These are phyloP conservation scores for Aspergillus unguis DNA, from an alignment of 2,329 filamentous ascomycete genomes.

Conservation along the genomic window DNA sequence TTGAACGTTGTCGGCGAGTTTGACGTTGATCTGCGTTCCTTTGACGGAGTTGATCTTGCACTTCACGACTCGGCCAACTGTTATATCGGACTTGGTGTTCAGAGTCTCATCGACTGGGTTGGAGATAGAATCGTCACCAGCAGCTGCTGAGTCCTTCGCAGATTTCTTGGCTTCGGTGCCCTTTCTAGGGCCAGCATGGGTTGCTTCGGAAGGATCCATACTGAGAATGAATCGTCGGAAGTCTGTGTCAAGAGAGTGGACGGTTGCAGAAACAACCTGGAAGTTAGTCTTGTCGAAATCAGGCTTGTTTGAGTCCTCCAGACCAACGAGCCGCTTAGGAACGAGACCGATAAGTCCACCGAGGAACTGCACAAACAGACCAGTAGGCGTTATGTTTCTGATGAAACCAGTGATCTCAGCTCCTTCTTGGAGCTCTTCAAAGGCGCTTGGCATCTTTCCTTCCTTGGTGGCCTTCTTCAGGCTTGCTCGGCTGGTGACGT, in stretches of 20 bases:
- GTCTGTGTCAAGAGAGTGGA: constrained; percentile 68
- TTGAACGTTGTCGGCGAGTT: constrained; percentile 79
- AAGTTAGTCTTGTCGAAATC: constrained; percentile 76
- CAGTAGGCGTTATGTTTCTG: constrained; percentile 75
- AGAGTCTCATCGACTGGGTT: constrained; percentile 66
- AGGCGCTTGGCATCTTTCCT: constrained; percentile 65
- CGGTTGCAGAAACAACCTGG: constrained; percentile 70
- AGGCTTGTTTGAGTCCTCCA: constrained; percentile 64
- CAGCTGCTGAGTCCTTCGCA: constrained; percentile 35
- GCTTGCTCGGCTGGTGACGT: constrained; percentile 78
- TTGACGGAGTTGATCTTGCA: constrained; percentile 81
- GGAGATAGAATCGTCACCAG: constrained; percentile 33
- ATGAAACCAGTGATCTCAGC: constrained; percentile 73
- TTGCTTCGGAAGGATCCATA: constrained; percentile 51
- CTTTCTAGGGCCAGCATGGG: constrained; percentile 47
- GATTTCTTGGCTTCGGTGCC: constrained; percentile 13
- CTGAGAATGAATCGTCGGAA: constrained; percentile 67
- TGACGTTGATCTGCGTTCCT: constrained; percentile 87
- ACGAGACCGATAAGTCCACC: constrained; percentile 73
- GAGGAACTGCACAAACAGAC: constrained; percentile 84
- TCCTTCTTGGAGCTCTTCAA: constrained; percentile 69
- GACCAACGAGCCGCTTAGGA: constrained; percentile 71
- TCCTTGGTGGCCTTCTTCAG: constrained; percentile 72
- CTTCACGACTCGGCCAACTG: constrained; percentile 68
- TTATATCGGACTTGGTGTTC: constrained; percentile 66